Base-by-base conservation (phyloP, 441 rosid genomes). In the Kokia cookei region DNA sequence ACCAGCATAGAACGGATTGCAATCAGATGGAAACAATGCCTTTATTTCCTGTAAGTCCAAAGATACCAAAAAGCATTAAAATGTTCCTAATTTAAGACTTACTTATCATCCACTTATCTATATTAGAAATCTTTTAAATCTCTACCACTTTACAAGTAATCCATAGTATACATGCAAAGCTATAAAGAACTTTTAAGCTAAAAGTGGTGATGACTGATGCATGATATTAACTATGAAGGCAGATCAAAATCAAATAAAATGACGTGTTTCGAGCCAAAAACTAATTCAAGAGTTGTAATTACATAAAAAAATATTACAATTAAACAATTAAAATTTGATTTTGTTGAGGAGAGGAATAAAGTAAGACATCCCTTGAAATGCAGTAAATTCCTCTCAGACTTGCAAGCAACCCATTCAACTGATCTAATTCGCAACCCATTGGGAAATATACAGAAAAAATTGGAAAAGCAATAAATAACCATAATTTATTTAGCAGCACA, bases 1-100 rank as follows among this genome's bases (percentile, higher is more conserved):
- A 77, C 98, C 99, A 79, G 98, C 99, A 77, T 94, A 94, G 87
- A 96, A 96, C 2, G 97, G 99, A 77, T 87, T 91, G 90, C 84
- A 81, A 68, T 94, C 95, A 0, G 89, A 47, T 72, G 99, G 99
- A 79, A 94, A 96, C 87, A 96, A 88, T 4, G 87, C 94, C 76
- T 79, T 89, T 81, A 96, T 94, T 29, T 88, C 96, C 99, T 96
- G 91, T 29, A 59, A 67, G 29, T 57, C 26, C 55, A 57, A 47
- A 66, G 58, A 81, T 71, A 35, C 22, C 6, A 51, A 32, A 40
- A 12, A 47, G 50, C 32, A 63, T 73, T 73, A 73, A 29, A 7
- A 61, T 48, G 11, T 50, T 62, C 37, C 69, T 11, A 32, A 47
- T 26, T 59, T 19, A 14, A 48, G 57, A 60, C 43, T 9, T 27